Evolutionary conservation across 441 rosid genomes (phyloP).

Genomic region (Kokia cookei): DNA sequence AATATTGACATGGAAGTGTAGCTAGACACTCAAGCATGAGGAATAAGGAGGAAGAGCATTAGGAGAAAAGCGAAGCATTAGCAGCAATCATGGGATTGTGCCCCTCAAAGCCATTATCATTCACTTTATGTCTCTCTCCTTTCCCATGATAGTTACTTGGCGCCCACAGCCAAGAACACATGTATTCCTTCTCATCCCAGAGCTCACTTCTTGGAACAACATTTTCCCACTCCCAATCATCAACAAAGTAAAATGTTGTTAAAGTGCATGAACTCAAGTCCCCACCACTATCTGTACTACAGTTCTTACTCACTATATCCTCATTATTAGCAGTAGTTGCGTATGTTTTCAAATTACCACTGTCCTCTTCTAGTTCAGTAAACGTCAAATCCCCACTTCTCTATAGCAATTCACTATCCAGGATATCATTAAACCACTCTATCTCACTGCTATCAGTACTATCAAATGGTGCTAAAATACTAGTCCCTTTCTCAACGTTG

Average conservation of each 20-base stretch:
- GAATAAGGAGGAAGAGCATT: not conserved
- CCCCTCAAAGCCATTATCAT: slow-evolving; percentile 22
- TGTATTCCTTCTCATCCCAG: slow-evolving; percentile 10
- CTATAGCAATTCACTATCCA: slow-evolving; percentile 15
- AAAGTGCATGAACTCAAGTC: slow-evolving; percentile 25
- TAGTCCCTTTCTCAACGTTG: slow-evolving; percentile 4
- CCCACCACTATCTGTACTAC: slow-evolving; percentile 15
- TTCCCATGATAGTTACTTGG: slow-evolving; percentile 15
- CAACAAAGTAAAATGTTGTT: slow-evolving; percentile 25
- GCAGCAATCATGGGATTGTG: slow-evolving; percentile 35
- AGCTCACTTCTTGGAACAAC: slow-evolving; percentile 16
- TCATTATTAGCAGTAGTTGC: not conserved
- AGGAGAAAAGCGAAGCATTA: slow-evolving; percentile 56
- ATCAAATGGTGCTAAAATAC: slow-evolving; percentile 18
- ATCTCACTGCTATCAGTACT: slow-evolving; percentile 11
- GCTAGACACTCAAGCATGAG: not conserved
- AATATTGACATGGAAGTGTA: not conserved
- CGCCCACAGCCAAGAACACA: slow-evolving; percentile 37
- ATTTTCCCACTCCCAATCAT: slow-evolving; percentile 48
- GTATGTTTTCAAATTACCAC: not conserved
- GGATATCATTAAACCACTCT: slow-evolving; percentile 20
- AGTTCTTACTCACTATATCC: not conserved
- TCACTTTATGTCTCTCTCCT: slow-evolving; percentile 12
- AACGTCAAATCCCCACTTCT: slow-evolving; percentile 1
- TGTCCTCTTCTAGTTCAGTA: not conserved